phyloP scores from a whole-genome alignment of 495 filamentous ascomycete genomes.

The Xylaria telfairii region DNA sequence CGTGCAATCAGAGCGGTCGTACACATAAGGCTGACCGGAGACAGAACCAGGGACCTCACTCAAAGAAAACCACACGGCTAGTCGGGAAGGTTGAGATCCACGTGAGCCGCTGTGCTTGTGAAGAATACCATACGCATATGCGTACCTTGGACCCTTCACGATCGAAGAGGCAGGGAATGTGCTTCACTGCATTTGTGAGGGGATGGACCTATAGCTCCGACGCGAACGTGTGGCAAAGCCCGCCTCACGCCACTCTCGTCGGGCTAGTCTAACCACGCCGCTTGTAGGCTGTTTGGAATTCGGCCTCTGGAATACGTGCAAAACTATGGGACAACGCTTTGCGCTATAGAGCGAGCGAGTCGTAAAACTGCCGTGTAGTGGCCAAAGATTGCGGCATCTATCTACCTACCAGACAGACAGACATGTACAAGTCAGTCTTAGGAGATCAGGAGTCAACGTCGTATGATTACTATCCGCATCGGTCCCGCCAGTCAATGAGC shows the following conservation, averaged over 20 bases:
- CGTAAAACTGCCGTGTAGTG: neutral
- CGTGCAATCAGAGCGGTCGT: neutral
- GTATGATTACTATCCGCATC: neutral
- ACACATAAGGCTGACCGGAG: constrained; percentile 16
- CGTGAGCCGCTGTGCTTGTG: constrained; percentile 7
- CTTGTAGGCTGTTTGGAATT: neutral
- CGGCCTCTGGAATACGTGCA: neutral
- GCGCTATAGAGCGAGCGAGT: neutral
- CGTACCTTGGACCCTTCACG: neutral
- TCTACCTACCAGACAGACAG: neutral
- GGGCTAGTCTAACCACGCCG: neutral
- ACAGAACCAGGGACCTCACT: constrained; percentile 2
- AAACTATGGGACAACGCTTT: neutral
- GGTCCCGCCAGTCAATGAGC: neutral
- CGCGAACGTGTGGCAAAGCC: neutral
- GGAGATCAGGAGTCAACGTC: neutral
- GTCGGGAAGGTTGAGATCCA: neutral
- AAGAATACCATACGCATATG: neutral
- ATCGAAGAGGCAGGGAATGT: neutral
- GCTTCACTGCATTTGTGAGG: neutral
- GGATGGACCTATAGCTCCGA: neutral
- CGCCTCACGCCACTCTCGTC: neutral
- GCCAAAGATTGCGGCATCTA: neutral
- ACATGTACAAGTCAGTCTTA: neutral
- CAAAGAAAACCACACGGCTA: neutral